Conservation (phyloP, 345 rosid genomes). For the Rubroshorea leprosula region DNA sequence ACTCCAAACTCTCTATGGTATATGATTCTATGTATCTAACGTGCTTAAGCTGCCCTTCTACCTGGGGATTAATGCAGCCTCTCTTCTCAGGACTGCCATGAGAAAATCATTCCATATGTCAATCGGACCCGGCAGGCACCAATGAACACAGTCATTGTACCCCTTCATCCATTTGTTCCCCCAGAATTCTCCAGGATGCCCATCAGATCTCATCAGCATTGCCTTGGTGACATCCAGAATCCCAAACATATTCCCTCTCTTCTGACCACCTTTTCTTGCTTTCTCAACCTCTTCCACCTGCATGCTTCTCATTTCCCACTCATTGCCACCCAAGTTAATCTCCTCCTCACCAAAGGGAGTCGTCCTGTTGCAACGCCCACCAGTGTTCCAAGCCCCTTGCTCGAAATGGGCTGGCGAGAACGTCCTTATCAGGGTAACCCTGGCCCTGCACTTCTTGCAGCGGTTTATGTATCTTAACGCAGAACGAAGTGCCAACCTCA, state of each 20-base stretch:
- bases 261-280: slow-evolving; percentile 15
- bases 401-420: slow-evolving; percentile 88
- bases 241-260: slow-evolving; percentile 34
- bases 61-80: slow-evolving; percentile 11
- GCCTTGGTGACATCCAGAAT: slow-evolving; percentile 60
- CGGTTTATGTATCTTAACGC: slow-evolving; percentile 37
- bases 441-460: slow-evolving; percentile 30
- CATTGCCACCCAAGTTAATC: slow-evolving; percentile 21
- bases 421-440: slow-evolving; percentile 54
- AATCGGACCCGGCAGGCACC: slow-evolving; percentile 91
- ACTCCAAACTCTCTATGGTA: neutral
- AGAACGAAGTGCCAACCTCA: slow-evolving; percentile 43
- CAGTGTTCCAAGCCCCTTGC: slow-evolving; percentile 72
- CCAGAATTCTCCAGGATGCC: slow-evolving; percentile 69
- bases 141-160: slow-evolving; percentile 69
- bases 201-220: slow-evolving; percentile 81
- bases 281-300: slow-evolving; percentile 48
- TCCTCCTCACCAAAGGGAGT: slow-evolving; percentile 32
- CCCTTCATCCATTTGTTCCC: slow-evolving; percentile 82
- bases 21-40: slow-evolving; percentile 5
- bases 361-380: slow-evolving; percentile 61
- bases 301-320: slow-evolving; percentile 44
- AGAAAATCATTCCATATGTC: slow-evolving; percentile 76
- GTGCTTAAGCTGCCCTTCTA: neutral
- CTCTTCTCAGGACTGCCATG: slow-evolving; percentile 38